phyloP scores from a whole-genome alignment of 805 yeast species.

The Brettanomyces bruxellensis region DNA sequence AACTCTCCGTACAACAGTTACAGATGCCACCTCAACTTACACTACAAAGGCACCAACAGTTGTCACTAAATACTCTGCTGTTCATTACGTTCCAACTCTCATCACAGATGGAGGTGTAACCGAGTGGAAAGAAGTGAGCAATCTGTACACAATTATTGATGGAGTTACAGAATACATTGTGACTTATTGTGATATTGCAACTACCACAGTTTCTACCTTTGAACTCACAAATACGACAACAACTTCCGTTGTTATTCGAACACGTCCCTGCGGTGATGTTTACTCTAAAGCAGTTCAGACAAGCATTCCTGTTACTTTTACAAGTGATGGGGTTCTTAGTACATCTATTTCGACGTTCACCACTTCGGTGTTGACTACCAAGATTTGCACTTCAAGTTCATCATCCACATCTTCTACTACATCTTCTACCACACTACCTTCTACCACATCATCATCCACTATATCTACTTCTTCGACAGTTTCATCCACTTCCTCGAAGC shows the following conservation, averaged over 20 bases:
- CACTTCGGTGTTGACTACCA: slow-evolving; percentile 2
- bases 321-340: not conserved
- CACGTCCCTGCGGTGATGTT: slow-evolving; percentile 1
- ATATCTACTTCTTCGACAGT: no score
- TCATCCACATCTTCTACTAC: not conserved
- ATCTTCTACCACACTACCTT: not conserved
- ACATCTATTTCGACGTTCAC: not conserved
- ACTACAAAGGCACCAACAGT: not conserved
- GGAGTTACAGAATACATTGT: slow-evolving; percentile 12
- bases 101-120: slow-evolving; percentile 8
- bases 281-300: not conserved
- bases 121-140: slow-evolving; percentile 15
- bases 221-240: slow-evolving; percentile 6
- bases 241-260: not conserved
- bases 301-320: not conserved
- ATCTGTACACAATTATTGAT: slow-evolving; percentile 8
- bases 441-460: not conserved
- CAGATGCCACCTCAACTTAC: slow-evolving; percentile 1
- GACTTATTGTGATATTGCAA: slow-evolving; percentile 18
- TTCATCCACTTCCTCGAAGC: not conserved
- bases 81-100: slow-evolving; percentile 6
- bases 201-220: slow-evolving; percentile 6
- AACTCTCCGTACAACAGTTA: slow-evolving; percentile 6
- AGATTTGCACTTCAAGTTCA: slow-evolving; percentile 1
- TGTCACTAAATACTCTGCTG: slow-evolving; percentile 1